Evolutionary conservation across 306 rosid species (phyloP).

Genomic region (Sicyos baderoa): DNA sequence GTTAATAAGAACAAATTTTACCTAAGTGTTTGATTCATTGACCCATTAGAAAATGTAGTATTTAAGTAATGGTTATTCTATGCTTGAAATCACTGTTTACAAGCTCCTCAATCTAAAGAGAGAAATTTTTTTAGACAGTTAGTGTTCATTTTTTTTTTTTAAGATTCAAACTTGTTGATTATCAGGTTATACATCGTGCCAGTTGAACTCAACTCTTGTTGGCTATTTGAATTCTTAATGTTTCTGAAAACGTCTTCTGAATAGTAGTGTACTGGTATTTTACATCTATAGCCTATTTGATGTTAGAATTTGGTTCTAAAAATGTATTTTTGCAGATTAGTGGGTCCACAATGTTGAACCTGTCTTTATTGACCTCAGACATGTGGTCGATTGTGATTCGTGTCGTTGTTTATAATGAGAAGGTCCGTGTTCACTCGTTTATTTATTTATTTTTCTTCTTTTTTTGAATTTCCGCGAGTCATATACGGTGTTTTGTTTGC

Average conservation of each 20-base stretch:
- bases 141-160: neutral
- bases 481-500: slow-evolving; percentile 12
- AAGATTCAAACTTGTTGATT: too few relatives aligned
- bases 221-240: too few relatives aligned
- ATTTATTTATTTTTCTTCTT: neutral
- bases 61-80: neutral
- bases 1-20: neutral
- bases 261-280: neutral
- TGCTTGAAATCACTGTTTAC: neutral
- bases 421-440: slow-evolving; percentile 33
- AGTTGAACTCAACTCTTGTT: too few relatives aligned
- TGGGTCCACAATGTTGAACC: slow-evolving; percentile 90
- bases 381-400: slow-evolving; percentile 97
- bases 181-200: too few relatives aligned
- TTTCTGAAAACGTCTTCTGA: neutral
- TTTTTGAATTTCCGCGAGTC: neutral
- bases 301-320: neutral
- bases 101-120: too few relatives aligned
- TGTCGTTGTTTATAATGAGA: slow-evolving; percentile 71
- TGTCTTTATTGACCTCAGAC: slow-evolving; percentile 89
- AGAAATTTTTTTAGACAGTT: too few relatives aligned
- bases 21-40: neutral
- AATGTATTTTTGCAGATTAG: slow-evolving; percentile 38
- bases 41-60: neutral
- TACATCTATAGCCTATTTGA: neutral